These are phyloP conservation scores for Salvia rosmarinus DNA, from an alignment of 257 asterid species.

Conservation along the genomic window DNA sequence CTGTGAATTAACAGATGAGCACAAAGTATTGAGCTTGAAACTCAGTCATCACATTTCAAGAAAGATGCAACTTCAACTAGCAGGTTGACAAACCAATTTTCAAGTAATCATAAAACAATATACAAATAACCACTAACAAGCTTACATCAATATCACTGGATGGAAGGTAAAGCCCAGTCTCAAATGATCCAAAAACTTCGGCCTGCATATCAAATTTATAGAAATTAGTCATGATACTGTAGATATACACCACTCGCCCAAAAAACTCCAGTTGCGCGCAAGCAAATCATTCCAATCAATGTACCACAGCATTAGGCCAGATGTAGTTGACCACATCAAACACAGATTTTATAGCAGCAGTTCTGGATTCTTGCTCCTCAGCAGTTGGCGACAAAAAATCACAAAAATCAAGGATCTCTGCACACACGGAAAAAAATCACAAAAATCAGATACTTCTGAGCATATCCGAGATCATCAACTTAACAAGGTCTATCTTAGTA, in stretches of 20 bases:
- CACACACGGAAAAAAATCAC: constrained; percentile 19
- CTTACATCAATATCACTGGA: constrained; percentile 97
- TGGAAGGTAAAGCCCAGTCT: constrained; percentile 95
- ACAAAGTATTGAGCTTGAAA: constrained; percentile 12
- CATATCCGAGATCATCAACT: constrained; percentile 3
- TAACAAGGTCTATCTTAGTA: constrained; percentile 2
- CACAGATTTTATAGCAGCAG: constrained; percentile 78
- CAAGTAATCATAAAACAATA: constrained; percentile 14
- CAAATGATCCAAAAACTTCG: constrained; percentile 95
- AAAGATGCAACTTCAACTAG: neutral
- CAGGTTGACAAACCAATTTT: constrained; percentile 1
- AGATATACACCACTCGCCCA: neutral
- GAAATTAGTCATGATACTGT: constrained; percentile 24
- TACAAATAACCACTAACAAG: constrained; percentile 9
- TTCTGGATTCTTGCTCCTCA: constrained; percentile 76
- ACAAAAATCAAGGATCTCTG: constrained; percentile 96
- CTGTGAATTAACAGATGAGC: constrained; percentile 1
- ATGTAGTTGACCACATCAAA: constrained; percentile 76
- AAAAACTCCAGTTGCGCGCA: neutral
- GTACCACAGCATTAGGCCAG: constrained; percentile 90
- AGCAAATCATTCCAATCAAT: constrained; percentile 16
- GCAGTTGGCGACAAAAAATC: constrained; percentile 89
- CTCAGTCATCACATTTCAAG: neutral
- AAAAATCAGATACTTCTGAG: constrained; percentile 47
- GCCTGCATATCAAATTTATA: constrained; percentile 54